These are phyloP conservation scores for Malus hybrid DNA, from an alignment of 331 rosid genomes.

Conservation along the genomic window DNA sequence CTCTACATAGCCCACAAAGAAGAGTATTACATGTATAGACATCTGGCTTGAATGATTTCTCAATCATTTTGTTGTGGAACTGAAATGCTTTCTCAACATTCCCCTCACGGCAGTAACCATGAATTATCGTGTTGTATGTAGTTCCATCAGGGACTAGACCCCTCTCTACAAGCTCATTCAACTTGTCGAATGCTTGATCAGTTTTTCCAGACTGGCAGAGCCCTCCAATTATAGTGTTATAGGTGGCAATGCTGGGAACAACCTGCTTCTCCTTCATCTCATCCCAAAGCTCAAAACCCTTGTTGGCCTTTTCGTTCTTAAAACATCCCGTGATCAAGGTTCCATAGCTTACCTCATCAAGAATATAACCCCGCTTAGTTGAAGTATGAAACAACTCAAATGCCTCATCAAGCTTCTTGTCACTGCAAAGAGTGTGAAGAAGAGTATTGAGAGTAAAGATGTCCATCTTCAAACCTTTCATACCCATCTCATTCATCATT, in stretches of 20 bases:
- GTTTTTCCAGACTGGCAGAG: constrained; percentile 60
- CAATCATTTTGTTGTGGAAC: constrained; percentile 70
- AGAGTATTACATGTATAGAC: constrained; percentile 67
- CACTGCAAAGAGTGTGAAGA: constrained; percentile 48
- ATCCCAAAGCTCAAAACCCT: constrained; percentile 69
- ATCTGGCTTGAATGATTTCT: constrained; percentile 62
- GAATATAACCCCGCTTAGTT: constrained; percentile 63
- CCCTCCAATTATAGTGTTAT: constrained; percentile 69
- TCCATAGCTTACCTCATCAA: constrained; percentile 81
- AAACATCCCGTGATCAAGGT: constrained; percentile 78
- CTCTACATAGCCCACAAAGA: constrained; percentile 66
- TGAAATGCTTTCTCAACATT: constrained; percentile 72
- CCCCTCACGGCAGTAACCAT: constrained; percentile 74
- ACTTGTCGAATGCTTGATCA: constrained; percentile 60
- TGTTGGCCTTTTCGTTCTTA: constrained; percentile 39
- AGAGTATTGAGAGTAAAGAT: constrained; percentile 62
- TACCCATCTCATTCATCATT: constrained; percentile 70
- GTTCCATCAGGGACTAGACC: constrained; percentile 70
- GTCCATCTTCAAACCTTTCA: constrained; percentile 52
- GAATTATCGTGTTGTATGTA: constrained; percentile 69
- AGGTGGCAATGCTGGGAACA: constrained; percentile 54
- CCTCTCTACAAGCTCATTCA: constrained; percentile 59
- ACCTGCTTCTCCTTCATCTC: constrained; percentile 67
- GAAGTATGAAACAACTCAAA: constrained; percentile 40
- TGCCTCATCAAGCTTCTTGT: constrained; percentile 66